Base-by-base conservation (phyloP, 768 basidiomycete species). In the Termitomyces titanicus region DNA sequence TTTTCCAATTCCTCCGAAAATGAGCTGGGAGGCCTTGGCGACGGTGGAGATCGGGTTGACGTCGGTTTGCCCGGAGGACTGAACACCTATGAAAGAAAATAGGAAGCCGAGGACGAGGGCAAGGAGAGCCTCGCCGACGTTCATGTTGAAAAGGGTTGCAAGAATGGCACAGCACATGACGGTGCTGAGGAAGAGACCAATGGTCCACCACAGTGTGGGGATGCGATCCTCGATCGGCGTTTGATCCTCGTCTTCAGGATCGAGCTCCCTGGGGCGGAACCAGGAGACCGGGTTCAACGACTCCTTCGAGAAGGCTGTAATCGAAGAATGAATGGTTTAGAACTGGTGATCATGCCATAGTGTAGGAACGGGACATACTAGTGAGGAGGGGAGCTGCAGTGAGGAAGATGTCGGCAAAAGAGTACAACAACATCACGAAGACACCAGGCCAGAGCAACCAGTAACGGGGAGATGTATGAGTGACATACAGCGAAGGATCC, bases 61-160 rank as follows among this genome's bases (percentile, higher is more conserved):
- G 56, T 84, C 82, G 5, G 83, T 86, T 55, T 76, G 70, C 22
- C 85, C 83, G 31, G 79, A 62, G 47, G 78, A 82, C 64, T 85
- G 83, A 9, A 83, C 83, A 39, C 80, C 84, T 59, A 86, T 81
- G 70, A 87, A 85, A 29, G 83, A 83, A 71, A 86, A 87, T 39
- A 85, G 43, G 72, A 85, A 86, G 31, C 80, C 80, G 39, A 85
- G 75, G 55, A 86, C 22, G 45, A 86, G 77, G 9, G 83, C 68
- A 43, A 85, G 76, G 63, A 85, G 68, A 27, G 76, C 79, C 49
- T 81, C 80, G 29, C 82, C 82, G 56, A 84, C 80, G 56, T 81
- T 82, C 74, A 81, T 76, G 58, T 74, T 62, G 73, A 80, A 84
- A 43, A 77, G 71, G 22, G 78, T 81, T 12, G 77, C 75, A 54